Percentiles rank a stretch among this genome's conserved stretches.
These are phyloP conservation scores for Nicotiana tomentosiformis DNA, from an alignment of 257 asterid genomes.

Conservation along the genomic window DNA sequence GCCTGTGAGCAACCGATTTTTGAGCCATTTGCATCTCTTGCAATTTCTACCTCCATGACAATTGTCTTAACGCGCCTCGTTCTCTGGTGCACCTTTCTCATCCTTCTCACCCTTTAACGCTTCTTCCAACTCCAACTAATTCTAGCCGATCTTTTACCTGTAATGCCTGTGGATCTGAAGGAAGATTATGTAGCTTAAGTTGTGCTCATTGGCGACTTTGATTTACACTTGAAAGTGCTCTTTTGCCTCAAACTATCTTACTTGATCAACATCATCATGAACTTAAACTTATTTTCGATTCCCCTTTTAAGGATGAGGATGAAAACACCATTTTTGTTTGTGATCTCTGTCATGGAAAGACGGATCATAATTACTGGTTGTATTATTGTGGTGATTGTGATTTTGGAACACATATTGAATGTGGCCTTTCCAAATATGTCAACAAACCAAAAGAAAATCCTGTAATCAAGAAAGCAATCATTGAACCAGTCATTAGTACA, in stretches of 20 bases:
- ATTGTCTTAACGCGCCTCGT: constrained; percentile 30
- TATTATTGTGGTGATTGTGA: constrained; percentile 28
- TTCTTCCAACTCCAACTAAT: constrained; percentile 28
- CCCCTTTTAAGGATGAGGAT: not conserved
- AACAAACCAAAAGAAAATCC: not conserved
- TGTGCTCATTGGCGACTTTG: constrained; percentile 34
- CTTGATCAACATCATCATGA: constrained; percentile 16
- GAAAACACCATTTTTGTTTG: constrained; percentile 12
- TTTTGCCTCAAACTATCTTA: not conserved
- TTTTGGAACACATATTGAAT: constrained; percentile 20
- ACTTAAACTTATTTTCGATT: constrained; percentile 13
- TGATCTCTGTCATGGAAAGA: constrained; percentile 8
- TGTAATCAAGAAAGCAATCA: not conserved
- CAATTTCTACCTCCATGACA: constrained; percentile 28
- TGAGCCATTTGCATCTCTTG: constrained; percentile 26
- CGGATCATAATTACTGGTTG: constrained; percentile 12
- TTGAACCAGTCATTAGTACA: not conserved
- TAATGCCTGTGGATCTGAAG: constrained; percentile 23
- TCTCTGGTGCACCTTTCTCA: constrained; percentile 30
- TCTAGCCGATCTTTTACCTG: constrained; percentile 14
- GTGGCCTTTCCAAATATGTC: constrained; percentile 3
- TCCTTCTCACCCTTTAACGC: constrained; percentile 27
- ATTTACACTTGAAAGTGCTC: constrained; percentile 26
- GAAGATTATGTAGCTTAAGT: constrained; percentile 16
- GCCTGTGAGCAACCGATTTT: constrained; percentile 15